These are phyloP conservation scores for Fusarium newnesense DNA, from an alignment of 2,329 filamentous ascomycete species.

Conservation along the genomic window DNA sequence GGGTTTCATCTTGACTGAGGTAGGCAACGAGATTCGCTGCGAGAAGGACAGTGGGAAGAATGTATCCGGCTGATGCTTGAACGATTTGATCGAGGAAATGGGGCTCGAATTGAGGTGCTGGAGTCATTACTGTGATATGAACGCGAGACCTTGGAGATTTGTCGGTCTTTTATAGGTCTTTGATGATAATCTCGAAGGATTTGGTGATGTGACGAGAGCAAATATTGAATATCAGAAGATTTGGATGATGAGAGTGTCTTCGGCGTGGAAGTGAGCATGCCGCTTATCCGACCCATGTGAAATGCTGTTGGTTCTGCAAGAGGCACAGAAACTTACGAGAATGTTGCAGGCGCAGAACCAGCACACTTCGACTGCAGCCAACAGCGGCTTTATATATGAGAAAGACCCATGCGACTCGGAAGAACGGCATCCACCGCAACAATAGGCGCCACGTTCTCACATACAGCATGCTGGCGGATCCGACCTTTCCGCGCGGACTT, in stretches of 20 bases:
- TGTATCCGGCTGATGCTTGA: not conserved
- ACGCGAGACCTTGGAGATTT: accelerated
- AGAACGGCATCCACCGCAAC: not conserved
- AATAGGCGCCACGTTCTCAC: not conserved
- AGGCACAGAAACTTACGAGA: not conserved
- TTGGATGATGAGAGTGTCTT: not conserved
- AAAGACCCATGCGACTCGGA: no score
- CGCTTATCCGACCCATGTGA: not conserved
- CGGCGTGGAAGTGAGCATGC: not conserved
- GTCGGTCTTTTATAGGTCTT: accelerated
- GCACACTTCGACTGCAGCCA: not conserved
- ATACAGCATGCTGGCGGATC: not conserved
- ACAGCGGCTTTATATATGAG: not conserved
- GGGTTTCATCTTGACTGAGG: not conserved
- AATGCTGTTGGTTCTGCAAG: not conserved
- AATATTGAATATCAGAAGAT: not conserved
- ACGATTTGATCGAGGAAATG: not conserved
- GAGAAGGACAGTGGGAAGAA: not conserved
- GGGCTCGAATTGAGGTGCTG: accelerated
- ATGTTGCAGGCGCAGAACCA: not conserved
- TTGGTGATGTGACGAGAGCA: not conserved
- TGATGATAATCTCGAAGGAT: accelerated
- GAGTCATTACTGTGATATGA: not conserved
- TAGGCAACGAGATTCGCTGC: not conserved
- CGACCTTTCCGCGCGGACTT: not conserved